Base-by-base conservation (phyloP, 805 yeast species). In the Starmerella stigmatis region DNA sequence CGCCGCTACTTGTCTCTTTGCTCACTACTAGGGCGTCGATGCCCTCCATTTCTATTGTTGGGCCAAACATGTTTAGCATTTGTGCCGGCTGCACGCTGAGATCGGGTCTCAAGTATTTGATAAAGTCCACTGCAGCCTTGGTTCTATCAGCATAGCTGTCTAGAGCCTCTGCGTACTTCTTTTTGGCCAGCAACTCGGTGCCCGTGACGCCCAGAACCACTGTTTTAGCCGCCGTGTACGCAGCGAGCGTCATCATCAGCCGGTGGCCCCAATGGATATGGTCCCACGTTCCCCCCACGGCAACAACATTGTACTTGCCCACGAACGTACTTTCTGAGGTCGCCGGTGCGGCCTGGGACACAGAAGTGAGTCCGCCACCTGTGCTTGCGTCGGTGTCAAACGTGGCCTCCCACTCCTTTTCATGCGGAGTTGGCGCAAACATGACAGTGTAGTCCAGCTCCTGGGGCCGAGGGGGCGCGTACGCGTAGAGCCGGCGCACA, bases 251-350 rank as follows among this genome's bases (percentile, higher is more conserved):
- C 9, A 92, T 68, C 22, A 92, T 67, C 23, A 92, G 80, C 61
- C 83, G 85, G 64, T 92, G 99, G 0, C 97, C 99, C 58, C 82
- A 94, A 56, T 92, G 99, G 29, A 92, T 59, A 64, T 92, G 97
- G 59, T 92, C 99, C 65, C 92, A 92, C 0, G 98, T 92, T 0
- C 99, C 99, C 0, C 98, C 98, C 1, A 89, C 78, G 0, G 95
- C 63, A 0, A 52, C 60, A 1, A 26, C 44, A 3, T 13, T 28
- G 33, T 30, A 51, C 23, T 32, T 15, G 23, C 31, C 20, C 2
- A 32, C 3, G 26, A 17, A 15, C 6, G 11, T n/a, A 15, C 6
- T 25, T 2, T 10, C 17, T 23, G 31, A 28, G 31, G n/a, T 8
- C 15, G 16, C 31, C 9, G 31, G 5, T 8, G 16, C 31, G n/a